These are phyloP conservation scores for Diplodia scrobiculata DNA, from an alignment of 2,329 filamentous ascomycete species.

Conservation along the genomic window DNA sequence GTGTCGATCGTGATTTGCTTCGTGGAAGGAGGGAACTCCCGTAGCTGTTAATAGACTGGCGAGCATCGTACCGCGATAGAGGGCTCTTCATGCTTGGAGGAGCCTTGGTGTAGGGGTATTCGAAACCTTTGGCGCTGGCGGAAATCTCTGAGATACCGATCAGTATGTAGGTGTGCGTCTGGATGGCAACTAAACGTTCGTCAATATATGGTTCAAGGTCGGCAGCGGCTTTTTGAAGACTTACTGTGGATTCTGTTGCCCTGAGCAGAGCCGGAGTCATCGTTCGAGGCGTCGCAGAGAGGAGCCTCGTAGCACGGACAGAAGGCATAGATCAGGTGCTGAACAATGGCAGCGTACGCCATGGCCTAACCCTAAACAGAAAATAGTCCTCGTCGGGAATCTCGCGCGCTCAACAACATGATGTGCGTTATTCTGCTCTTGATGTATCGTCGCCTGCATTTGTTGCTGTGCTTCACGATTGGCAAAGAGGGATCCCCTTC, in stretches of 20 bases:
- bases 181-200: conserved; percentile 40
- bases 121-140: conserved; percentile 52
- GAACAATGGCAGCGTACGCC: conserved; percentile 60
- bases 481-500: no score
- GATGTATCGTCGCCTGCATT: no score
- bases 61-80: no score
- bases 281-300: conserved; percentile 39
- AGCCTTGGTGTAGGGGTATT: conserved; percentile 54
- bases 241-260: conserved; percentile 46
- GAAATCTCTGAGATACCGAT: conserved; percentile 54
- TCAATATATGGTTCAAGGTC: neutral
- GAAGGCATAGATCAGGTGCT: conserved; percentile 58
- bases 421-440: no score
- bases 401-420: no score
- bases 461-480: no score
- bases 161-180: conserved; percentile 52
- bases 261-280: conserved; percentile 38
- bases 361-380: no score
- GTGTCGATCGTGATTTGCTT: no score
- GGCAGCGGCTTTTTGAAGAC: neutral
- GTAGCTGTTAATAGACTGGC: no score
- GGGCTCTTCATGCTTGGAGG: conserved; percentile 53
- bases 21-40: no score
- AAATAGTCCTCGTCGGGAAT: no score
- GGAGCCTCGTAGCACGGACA: conserved; percentile 51